Evolutionary conservation across 2,329 filamentous ascomycete species (phyloP).

Genomic region (Apiospora pterosperma): DNA sequence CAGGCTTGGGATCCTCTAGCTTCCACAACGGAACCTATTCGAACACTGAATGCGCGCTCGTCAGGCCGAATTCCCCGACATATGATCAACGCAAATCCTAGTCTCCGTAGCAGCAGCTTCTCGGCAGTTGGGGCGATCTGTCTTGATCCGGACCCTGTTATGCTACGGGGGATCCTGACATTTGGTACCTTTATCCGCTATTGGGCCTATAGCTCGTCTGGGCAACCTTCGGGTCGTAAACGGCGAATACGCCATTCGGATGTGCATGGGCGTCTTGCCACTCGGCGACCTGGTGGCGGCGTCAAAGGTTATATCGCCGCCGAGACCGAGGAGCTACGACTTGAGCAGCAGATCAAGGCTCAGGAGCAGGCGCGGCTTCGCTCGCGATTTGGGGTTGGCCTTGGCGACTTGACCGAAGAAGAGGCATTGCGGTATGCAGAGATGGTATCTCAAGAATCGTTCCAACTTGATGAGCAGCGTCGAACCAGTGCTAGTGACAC

Average conservation of each 20-base stretch:
- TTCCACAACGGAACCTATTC: conserved; percentile 72
- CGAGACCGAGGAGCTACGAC: conserved; percentile 77
- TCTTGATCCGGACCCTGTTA: conserved; percentile 82
- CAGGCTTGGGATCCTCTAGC: conserved; percentile 96
- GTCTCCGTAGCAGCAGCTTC: conserved; percentile 68
- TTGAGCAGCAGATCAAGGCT: conserved; percentile 63
- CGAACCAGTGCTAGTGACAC: conserved; percentile 48
- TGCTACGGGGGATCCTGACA: conserved; percentile 81
- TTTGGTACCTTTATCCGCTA: conserved; percentile 85
- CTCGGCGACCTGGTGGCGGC: conserved; percentile 59
- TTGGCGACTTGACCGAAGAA: conserved; percentile 64
- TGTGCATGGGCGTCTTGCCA: conserved; percentile 46
- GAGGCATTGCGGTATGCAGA: conserved; percentile 63
- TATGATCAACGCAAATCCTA: conserved; percentile 48
- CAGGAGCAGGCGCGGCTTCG: conserved; percentile 70
- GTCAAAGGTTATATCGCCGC: conserved; percentile 80
- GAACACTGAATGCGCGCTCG: conserved; percentile 83
- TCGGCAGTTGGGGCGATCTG: conserved; percentile 80
- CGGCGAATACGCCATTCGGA: conserved; percentile 71
- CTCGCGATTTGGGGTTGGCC: conserved; percentile 78
- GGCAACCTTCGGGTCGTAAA: conserved; percentile 72
- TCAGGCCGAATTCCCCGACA: conserved; percentile 79
- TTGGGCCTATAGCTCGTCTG: conserved; percentile 88
- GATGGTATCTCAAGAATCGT: conserved; percentile 62
- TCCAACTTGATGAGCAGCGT: conserved; percentile 53